Evolutionary conservation across 129 eudicot species (phyloP), one percentile per base, ranked within the genome.

Genomic region (Artemisia argyi): DNA sequence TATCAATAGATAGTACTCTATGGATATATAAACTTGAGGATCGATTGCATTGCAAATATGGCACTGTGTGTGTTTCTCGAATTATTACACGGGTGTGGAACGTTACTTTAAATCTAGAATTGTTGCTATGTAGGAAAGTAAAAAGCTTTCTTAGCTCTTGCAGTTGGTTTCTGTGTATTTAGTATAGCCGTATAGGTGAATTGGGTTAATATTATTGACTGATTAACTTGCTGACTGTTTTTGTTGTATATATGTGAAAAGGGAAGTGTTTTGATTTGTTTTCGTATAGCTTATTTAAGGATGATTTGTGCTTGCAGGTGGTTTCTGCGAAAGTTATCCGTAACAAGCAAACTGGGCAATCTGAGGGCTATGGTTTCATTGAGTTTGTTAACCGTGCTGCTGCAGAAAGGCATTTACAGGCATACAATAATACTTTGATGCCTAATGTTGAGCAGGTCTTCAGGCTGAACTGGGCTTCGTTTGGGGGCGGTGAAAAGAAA

Each of bases 301-400:
- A 44, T 12, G 11, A 15, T 28, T 73, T 19, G 30, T 73, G 28
- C 32, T 62, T 76, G 76, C 87, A 95, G 99, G 96, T 91, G 78
- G 79, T 80, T 56, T 76, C 90, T 58, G 96, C 79, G 26, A 95
- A 95, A 82, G 92, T 95, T 72, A 95, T 95, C 30, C 94, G 99
- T n/a, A 95, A 95, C 81, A 95, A 88, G 96, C 93, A 85, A 72
- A 80, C 89, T 56, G 80, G 77, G 16, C 99, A 95, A 54, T 88
- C 99, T 39, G 97, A 95, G 61, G 85, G 99, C 39, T 95, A 95
- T 80, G 99, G 99, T 1, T 95, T 95, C 69, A 75, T 95, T 51
- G 99, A 95, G 50, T 95, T 90, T 61, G 79, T 13, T 48, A 84
- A 76, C 66, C 96, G 73, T 78, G 96, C 89, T 77, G 96, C 90